phyloP scores from a whole-genome alignment of 805 yeast species.

The Lipomyces orientalis region DNA sequence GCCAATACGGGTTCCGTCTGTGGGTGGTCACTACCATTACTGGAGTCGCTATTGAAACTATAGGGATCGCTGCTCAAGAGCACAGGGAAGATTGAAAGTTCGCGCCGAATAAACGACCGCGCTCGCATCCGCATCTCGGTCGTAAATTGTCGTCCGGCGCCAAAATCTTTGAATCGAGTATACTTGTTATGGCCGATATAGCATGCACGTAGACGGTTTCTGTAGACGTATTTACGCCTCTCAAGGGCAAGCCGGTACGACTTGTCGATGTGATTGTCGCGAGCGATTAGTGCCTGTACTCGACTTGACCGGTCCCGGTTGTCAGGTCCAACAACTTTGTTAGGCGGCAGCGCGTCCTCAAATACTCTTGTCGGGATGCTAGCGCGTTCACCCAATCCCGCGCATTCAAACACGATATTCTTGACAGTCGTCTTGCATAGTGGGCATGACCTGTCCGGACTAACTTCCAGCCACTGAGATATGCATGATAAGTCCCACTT shows the following conservation, averaged over 20 bases:
- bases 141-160: conserved; percentile 1
- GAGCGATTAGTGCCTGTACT: not conserved
- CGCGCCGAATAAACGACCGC: conserved; percentile 31
- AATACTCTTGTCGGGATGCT: not conserved
- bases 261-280: conserved; percentile 8
- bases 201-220: conserved; percentile 28
- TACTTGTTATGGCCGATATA: conserved; percentile 29
- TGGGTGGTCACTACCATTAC: not conserved
- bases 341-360: not conserved
- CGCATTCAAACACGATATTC: conserved; percentile 11
- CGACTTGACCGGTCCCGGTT: not conserved
- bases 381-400: not conserved
- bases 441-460: conserved; percentile 28
- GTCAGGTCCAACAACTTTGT: not conserved
- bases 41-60: not conserved
- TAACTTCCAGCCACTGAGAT: conserved; percentile 29
- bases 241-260: conserved; percentile 10
- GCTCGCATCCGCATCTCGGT: conserved; percentile 16
- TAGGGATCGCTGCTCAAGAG: conserved; percentile 11
- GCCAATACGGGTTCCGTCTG: not conserved
- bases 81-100: conserved; percentile 29
- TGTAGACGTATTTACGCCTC: conserved; percentile 29
- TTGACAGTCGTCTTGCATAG: conserved; percentile 25
- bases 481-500: conserved; percentile 28
- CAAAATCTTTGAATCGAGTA: conserved; percentile 13